Evolutionary conservation across 1,139 yeast species (phyloP).

Genomic region (Suhomyces wounanorum): DNA sequence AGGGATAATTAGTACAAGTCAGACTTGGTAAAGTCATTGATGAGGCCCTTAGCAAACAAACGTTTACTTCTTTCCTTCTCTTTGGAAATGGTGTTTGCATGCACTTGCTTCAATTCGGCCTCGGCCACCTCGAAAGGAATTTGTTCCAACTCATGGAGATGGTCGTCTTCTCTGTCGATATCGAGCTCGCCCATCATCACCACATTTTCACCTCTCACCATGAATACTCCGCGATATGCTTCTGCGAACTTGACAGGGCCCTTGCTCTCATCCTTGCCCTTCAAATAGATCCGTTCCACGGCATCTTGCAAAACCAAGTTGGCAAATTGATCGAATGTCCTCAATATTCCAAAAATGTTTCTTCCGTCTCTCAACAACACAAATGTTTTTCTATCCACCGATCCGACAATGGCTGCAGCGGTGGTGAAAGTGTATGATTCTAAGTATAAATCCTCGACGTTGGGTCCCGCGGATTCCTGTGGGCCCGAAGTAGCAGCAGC

Average conservation of each 20-base stretch:
- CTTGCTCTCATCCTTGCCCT: conserved; percentile 24
- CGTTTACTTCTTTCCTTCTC: conserved; percentile 53
- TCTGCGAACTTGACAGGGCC: conserved; percentile 66
- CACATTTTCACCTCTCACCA: conserved; percentile 96
- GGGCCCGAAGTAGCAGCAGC: conserved; percentile 10
- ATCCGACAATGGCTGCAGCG: conserved; percentile 93
- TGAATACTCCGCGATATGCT: conserved; percentile 71
- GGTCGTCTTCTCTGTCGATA: conserved; percentile 80
- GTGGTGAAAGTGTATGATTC: conserved; percentile 90
- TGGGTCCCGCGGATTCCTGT: conserved; percentile 30
- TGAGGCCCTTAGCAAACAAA: conserved; percentile 54
- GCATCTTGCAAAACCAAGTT: conserved; percentile 92
- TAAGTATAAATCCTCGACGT: conserved; percentile 54
- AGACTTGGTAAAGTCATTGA: conserved; percentile 56
- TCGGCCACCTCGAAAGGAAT: conserved; percentile 66
- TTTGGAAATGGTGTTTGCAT: conserved; percentile 40
- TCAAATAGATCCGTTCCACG: conserved; percentile 76
- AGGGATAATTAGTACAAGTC: conserved; percentile 45
- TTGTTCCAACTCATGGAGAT: conserved; percentile 56
- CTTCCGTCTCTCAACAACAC: conserved; percentile 90
- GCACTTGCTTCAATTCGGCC: conserved; percentile 39
- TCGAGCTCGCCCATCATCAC: conserved; percentile 96
- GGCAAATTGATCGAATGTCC: conserved; percentile 96
- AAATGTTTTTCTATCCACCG: conserved; percentile 86
- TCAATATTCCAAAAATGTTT: conserved; percentile 80